Base-by-base conservation (phyloP, 139 green algal species). In the Ettlia oleoabundans region DNA sequence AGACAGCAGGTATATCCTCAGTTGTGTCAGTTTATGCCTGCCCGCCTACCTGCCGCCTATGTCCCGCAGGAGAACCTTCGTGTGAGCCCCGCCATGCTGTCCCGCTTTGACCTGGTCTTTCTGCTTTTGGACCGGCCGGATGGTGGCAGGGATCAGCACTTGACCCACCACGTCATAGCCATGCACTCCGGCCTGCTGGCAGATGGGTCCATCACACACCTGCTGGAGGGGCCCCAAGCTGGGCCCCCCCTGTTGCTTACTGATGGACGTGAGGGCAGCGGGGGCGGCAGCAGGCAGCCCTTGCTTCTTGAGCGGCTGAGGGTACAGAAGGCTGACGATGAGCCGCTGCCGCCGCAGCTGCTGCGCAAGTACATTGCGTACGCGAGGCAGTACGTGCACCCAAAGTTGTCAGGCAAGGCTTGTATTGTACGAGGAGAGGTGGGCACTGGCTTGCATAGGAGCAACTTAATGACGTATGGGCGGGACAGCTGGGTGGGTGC, bases 91-190 rank as follows among this genome's bases (percentile, higher is more conserved):
- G 87, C 92, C 22, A 92, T 98, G 82, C 88, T 97, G 35, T 93
- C 84, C 53, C 87, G 96, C 73, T 99, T 99, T 83, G 97, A 99
- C 88, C 89, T 99, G 19, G 90, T 96, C 65, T 98, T 99, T 86
- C 81, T 98, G 28, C 83, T 99, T 68, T 72, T 95, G 78, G 96
- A 99, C 88, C 84, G 87, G 1, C 93, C 95, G 0, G 93, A 99
- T 55, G 89, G 91, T 13, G 82, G 84, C 52, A 76, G 87, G 40
- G 96, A 99, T 88, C 63, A 90, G 38, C 86, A 82, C 2, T 85
- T 99, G 43, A 94, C 92, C 10, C 93, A 95, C 70, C 96, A 99
- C 82, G 89, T 99, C 64, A 90, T 99, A 87, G 89, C 93, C 19
- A 64, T 96, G 80, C 93, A 97, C 86, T 94, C 85, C 42, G 94